A percentile compares a stretch with the other conserved stretches of the same genome.
phyloP scores from a whole-genome alignment of 352 stramenopile species.

The Globisporangium echinulatum region DNA sequence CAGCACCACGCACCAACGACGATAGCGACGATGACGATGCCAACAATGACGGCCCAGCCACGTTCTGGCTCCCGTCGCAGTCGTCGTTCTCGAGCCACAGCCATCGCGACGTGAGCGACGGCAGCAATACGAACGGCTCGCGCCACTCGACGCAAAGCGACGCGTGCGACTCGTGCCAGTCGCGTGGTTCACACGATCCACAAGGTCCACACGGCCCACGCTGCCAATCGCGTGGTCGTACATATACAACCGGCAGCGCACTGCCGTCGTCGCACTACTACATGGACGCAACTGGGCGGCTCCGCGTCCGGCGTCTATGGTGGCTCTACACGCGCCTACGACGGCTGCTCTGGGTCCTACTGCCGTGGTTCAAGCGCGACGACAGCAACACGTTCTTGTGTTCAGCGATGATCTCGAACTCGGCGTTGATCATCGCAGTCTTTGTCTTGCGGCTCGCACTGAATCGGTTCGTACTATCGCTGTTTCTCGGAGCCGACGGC shows the following conservation, averaged over 20 bases:
- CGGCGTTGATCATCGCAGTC: conserved; percentile 55
- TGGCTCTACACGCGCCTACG: conserved; percentile 48
- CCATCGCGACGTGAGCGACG: conserved; percentile 13
- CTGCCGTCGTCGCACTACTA: conserved; percentile 61
- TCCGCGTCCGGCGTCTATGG: conserved; percentile 47
- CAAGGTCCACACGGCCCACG: not conserved
- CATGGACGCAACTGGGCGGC: conserved; percentile 37
- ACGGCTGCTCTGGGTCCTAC: conserved; percentile 33
- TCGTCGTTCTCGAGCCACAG: conserved; percentile 15
- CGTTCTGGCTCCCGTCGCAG: conserved; percentile 12
- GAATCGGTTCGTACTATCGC: conserved; percentile 39
- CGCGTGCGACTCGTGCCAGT: conserved; percentile 5
- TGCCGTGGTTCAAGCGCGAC: conserved; percentile 60
- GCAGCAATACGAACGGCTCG: conserved; percentile 14
- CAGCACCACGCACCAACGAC: not conserved
- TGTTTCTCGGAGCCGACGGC: conserved; percentile 22
- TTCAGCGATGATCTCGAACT: conserved; percentile 68
- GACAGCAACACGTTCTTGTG: conserved; percentile 80
- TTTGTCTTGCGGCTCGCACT: conserved; percentile 39
- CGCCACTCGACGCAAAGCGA: conserved; percentile 16
- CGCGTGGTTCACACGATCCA: not conserved
- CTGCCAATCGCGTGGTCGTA: not conserved
- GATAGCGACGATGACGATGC: not conserved
- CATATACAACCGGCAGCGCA: no score
- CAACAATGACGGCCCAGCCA: not conserved